These are phyloP conservation scores for Pseudozyma sp. DNA, from an alignment of 1,284 basidiomycete genomes.

Conservation along the genomic window DNA sequence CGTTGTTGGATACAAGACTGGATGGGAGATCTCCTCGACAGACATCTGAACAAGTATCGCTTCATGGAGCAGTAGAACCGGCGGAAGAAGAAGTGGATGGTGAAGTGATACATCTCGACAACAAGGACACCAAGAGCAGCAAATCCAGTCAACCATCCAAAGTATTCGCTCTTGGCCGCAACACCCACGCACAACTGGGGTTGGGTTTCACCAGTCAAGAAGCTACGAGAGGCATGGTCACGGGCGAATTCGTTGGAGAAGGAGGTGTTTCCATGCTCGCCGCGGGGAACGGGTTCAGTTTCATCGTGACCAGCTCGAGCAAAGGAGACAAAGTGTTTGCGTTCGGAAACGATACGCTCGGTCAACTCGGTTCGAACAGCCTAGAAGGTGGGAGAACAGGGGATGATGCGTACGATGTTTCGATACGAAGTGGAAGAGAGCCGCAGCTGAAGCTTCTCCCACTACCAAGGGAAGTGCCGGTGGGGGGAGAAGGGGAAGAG, in stretches of 20 bases:
- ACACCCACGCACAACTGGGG: conserved; percentile 44
- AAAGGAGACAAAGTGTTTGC: neutral
- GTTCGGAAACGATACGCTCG: conserved; percentile 40
- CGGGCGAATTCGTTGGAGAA: conserved; percentile 10
- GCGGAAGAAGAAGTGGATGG: neutral
- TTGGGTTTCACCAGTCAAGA: conserved; percentile 41
- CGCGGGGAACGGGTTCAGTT: conserved; percentile 21
- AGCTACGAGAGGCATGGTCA: conserved; percentile 43
- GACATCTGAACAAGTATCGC: neutral
- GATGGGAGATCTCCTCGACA: neutral
- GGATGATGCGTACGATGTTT: conserved; percentile 32
- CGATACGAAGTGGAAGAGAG: neutral
- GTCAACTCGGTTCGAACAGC: conserved; percentile 25
- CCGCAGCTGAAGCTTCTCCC: conserved; percentile 26
- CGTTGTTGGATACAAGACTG: conserved; percentile 1
- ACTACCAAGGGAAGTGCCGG: conserved; percentile 9
- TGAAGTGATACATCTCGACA: conserved; percentile 5
- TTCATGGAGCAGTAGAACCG: neutral
- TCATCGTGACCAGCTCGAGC: conserved; percentile 13
- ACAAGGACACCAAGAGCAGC: neutral
- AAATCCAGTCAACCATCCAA: conserved; percentile 7
- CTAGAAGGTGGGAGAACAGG: neutral
- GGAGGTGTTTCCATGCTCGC: conserved; percentile 8
- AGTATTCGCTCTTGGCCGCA: conserved; percentile 32
- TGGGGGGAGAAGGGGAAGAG: neutral